Evolutionary conservation across 208 protist genomes (phyloP).

Genomic region (Wallacemonas sp.): DNA sequence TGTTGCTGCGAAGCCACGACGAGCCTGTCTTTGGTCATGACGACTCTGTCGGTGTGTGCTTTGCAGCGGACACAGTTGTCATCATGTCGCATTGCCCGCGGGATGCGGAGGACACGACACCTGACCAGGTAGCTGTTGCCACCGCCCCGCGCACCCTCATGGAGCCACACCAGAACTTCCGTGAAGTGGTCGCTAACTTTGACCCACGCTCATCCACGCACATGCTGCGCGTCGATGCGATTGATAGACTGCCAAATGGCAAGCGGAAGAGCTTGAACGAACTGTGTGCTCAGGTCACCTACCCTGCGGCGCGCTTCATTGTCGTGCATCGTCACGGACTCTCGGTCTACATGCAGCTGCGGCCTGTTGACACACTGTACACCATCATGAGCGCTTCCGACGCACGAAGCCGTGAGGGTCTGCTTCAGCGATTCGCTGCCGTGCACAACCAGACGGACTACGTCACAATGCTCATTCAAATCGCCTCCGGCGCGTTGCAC

Average conservation of each 20-base stretch:
- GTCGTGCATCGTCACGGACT: slow-evolving; percentile 80
- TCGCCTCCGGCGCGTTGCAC: slow-evolving; percentile 54
- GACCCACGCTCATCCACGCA: slow-evolving; percentile 35
- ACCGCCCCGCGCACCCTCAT: slow-evolving; percentile 64
- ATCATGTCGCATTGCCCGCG: slow-evolving; percentile 39
- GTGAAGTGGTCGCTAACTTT: slow-evolving; percentile 71
- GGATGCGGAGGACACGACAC: slow-evolving; percentile 29
- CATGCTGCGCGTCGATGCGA: slow-evolving; percentile 78
- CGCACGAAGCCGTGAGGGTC: slow-evolving; percentile 42
- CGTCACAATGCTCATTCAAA: slow-evolving; percentile 88
- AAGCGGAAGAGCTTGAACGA: slow-evolving; percentile 51
- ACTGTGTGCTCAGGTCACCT: slow-evolving; percentile 68
- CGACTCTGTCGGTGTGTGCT: slow-evolving; percentile 62
- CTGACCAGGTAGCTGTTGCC: slow-evolving; percentile 54
- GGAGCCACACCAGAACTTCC: slow-evolving; percentile 58
- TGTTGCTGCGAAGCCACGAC: slow-evolving; percentile 56
- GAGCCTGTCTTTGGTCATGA: slow-evolving; percentile 43
- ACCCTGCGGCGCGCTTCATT: slow-evolving; percentile 55
- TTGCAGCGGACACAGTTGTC: slow-evolving; percentile 46
- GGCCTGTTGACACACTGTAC: slow-evolving; percentile 85
- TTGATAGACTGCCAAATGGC: slow-evolving; percentile 46
- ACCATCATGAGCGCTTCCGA: slow-evolving; percentile 63
- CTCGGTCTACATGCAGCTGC: slow-evolving; percentile 71
- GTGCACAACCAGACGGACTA: slow-evolving; percentile 74
- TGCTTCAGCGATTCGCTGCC: slow-evolving; percentile 77